Conservation (phyloP, 1,284 basidiomycete genomes). For the Microbotryum silenes-acaulis region DNA sequence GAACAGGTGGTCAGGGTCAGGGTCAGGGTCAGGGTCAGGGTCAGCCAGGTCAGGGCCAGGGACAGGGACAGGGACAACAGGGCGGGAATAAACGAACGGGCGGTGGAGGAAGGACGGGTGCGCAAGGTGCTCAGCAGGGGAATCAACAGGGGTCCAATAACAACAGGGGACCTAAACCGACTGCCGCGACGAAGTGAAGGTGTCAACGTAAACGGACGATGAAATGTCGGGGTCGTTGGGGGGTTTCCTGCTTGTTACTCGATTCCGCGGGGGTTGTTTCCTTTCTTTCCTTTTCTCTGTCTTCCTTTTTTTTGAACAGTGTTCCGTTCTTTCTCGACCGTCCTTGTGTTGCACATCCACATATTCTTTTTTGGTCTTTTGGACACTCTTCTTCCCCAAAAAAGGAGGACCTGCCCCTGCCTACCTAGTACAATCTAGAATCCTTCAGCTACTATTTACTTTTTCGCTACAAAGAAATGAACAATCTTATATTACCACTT, state of each 20-base stretch:
- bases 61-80: neutral
- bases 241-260: too few species aligned
- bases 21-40: neutral
- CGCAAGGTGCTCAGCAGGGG: conserved; percentile 9
- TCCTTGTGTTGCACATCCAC: neutral
- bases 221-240: neutral
- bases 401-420: too few species aligned
- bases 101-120: conserved; percentile 70
- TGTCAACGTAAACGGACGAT: neutral
- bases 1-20: neutral
- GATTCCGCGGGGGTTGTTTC: neutral
- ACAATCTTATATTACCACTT: too few species aligned
- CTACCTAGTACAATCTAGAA: too few species aligned
- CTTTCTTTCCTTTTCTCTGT: neutral
- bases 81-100: neutral
- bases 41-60: neutral
- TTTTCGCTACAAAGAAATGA: too few species aligned
- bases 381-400: too few species aligned
- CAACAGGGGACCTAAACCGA: too few species aligned
- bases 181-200: too few species aligned
- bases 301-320: neutral
- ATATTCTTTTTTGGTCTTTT: too few species aligned
- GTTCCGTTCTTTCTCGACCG: neutral
- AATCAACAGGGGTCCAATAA: neutral
- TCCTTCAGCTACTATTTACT: too few species aligned